Conservation (phyloP, 1,284 basidiomycete species). For the Naganishia cerealis region DNA sequence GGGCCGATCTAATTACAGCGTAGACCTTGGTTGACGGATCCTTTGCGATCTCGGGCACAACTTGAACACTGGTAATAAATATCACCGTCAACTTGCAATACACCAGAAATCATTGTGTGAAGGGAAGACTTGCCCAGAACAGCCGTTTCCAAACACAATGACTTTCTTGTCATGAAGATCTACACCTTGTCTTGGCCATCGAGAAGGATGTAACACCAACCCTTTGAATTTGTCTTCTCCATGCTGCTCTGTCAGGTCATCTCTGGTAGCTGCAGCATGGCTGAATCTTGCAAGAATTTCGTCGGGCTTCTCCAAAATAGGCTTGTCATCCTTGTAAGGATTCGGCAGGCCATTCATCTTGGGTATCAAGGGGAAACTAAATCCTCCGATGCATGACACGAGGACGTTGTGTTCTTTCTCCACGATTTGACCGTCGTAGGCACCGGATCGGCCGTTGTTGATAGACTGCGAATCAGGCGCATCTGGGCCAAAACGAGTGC, state of each 20-base stretch:
- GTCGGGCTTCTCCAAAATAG: constrained; percentile 19
- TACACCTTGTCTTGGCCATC: constrained; percentile 32
- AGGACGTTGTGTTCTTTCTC: constrained; percentile 34
- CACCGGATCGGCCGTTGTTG: constrained; percentile 1
- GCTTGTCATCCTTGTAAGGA: constrained; percentile 28
- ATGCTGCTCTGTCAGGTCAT: background rate
- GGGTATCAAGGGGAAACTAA: constrained; percentile 37
- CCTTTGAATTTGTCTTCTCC: constrained; percentile 37
- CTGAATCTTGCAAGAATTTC: constrained; percentile 9
- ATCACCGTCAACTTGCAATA: background rate
- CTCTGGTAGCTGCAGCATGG: constrained; percentile 11
- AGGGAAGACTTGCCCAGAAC: constrained; percentile 35
- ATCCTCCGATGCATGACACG: constrained; percentile 40
- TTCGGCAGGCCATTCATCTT: constrained; percentile 36
- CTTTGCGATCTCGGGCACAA: constrained; percentile 36
- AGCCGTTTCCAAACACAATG: constrained; percentile 40
- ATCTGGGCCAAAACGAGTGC: constrained; percentile 14
- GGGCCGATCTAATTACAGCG: constrained; percentile 36
- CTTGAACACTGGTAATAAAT: constrained; percentile 30
- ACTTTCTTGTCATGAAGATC: constrained; percentile 38
- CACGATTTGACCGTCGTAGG: background rate
- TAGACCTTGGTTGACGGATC: constrained; percentile 38
- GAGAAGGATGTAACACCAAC: constrained; percentile 34
- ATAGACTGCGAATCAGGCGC: constrained; percentile 3
- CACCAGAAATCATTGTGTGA: background rate